A percentile compares a stretch with the other conserved stretches of the same genome.
Evolutionary conservation across 805 yeast species (phyloP).

Genomic region (Schwanniomyces polymorphus): DNA sequence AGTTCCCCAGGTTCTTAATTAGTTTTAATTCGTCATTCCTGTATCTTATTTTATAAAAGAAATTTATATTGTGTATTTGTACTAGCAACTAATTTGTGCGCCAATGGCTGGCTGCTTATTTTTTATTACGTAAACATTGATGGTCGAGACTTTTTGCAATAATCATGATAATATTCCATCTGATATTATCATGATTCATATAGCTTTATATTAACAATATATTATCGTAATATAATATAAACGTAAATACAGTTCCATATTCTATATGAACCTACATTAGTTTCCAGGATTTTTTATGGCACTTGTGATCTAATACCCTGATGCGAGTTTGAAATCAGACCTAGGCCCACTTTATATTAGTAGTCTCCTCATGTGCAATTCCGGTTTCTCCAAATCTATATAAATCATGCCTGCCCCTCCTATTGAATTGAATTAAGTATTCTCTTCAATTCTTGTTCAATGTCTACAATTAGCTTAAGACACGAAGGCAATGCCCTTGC

Average conservation of each 20-base stretch:
- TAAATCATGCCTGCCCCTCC: background rate
- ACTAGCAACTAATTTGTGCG: background rate
- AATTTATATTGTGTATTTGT: background rate
- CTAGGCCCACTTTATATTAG: background rate
- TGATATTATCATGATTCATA: too few species aligned
- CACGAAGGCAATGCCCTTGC: conserved; percentile 2
- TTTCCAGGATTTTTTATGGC: too few species aligned
- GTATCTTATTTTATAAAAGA: background rate
- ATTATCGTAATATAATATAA: too few species aligned
- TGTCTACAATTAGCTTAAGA: conserved; percentile 9
- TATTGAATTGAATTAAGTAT: background rate
- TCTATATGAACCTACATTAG: too few species aligned
- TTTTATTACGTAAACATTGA: background rate
- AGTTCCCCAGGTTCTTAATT: background rate
- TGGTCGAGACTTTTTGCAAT: background rate
- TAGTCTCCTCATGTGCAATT: background rate
- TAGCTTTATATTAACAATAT: too few species aligned
- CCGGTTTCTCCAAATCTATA: background rate
- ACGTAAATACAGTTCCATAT: too few species aligned
- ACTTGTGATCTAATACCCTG: too few species aligned
- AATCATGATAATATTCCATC: background rate
- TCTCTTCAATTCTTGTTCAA: background rate
- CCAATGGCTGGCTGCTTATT: background rate
- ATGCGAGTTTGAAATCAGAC: background rate
- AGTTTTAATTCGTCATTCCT: background rate